Evolutionary conservation across 1,139 yeast species (phyloP).

Genomic region (Sugiyamaella novakii): DNA sequence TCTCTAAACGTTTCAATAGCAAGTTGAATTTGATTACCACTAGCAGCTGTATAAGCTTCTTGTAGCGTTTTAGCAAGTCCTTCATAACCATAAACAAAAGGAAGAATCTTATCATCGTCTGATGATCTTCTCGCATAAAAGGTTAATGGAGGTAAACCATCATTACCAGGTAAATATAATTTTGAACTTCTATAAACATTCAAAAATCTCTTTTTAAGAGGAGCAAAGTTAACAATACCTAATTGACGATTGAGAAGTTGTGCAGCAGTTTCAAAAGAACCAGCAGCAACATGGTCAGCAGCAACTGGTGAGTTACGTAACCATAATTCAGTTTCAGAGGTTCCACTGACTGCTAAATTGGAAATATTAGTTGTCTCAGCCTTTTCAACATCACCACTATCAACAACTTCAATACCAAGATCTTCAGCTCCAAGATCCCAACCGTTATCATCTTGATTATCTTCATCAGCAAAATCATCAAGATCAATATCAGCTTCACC

Average conservation of each 20-base stretch:
- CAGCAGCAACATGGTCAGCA: constrained; percentile 93
- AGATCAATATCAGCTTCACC: constrained; percentile 29
- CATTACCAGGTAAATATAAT: constrained; percentile 72
- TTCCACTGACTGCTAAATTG: constrained; percentile 45
- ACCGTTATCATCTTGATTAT: constrained; percentile 43
- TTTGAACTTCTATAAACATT: constrained; percentile 82
- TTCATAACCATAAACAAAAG: constrained; percentile 75
- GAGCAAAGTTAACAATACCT: constrained; percentile 84
- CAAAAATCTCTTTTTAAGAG: constrained; percentile 77
- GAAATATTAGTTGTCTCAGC: constrained; percentile 46
- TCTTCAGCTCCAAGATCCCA: constrained; percentile 51
- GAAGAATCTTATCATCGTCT: constrained; percentile 53
- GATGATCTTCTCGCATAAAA: constrained; percentile 70
- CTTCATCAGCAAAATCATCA: constrained; percentile 37
- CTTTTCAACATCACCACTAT: constrained; percentile 49
- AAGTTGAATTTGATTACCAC: constrained; percentile 59
- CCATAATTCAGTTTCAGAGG: constrained; percentile 78
- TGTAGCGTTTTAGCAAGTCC: constrained; percentile 57
- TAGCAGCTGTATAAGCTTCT: constrained; percentile 74
- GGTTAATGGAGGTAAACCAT: constrained; percentile 68
- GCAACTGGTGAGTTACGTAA: constrained; percentile 86
- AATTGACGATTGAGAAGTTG: constrained; percentile 86
- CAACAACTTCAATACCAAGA: constrained; percentile 64
- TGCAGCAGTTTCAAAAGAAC: constrained; percentile 95
- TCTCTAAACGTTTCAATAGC: constrained; percentile 69